Percentiles rank a stretch among this genome's conserved stretches.
Conservation (phyloP, 2,329 filamentous ascomycete genomes). For the Pyricularia sp. region DNA sequence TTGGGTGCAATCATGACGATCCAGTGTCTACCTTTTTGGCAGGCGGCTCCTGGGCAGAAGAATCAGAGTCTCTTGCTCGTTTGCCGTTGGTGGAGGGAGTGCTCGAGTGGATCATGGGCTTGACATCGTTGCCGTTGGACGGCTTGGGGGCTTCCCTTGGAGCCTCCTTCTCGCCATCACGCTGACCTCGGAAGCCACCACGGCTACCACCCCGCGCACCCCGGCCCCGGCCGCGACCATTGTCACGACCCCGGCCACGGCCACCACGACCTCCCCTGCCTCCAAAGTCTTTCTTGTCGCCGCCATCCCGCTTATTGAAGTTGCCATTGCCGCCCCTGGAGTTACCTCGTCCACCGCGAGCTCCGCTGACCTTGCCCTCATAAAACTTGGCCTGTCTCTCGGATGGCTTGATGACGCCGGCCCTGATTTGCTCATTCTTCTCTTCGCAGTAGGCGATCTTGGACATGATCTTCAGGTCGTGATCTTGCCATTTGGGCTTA, state of each 20-base stretch:
- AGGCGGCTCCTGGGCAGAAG: conserved; percentile 30
- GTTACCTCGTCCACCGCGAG: conserved; percentile 21
- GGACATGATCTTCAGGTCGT: conserved; percentile 71
- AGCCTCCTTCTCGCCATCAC: conserved; percentile 20
- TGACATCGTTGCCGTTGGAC: conserved; percentile 21
- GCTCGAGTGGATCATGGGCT: conserved; percentile 36
- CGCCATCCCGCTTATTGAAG: conserved; percentile 39
- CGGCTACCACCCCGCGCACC: conserved; percentile 28
- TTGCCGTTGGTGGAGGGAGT: conserved; percentile 31
- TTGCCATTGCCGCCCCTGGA: conserved; percentile 24
- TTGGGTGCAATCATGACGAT: conserved; percentile 6
- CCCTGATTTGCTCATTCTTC: conserved; percentile 63
- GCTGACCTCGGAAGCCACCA: conserved; percentile 16
- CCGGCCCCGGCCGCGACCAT: conserved; percentile 21
- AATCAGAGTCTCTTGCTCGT: conserved; percentile 42
- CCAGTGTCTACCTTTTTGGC: conserved; percentile 52
- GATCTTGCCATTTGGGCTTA: conserved; percentile 74
- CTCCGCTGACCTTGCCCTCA: conserved; percentile 24
- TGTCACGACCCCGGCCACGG: conserved; percentile 24
- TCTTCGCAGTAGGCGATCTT: conserved; percentile 83
- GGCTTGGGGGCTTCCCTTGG: conserved; percentile 7
- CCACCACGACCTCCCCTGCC: conserved; percentile 42
- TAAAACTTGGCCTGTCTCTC: conserved; percentile 30
- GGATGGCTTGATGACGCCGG: conserved; percentile 58
- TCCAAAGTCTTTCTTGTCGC: neutral